These are phyloP conservation scores for Pythium biforme DNA, from an alignment of 352 stramenopile genomes.

Conservation along the genomic window DNA sequence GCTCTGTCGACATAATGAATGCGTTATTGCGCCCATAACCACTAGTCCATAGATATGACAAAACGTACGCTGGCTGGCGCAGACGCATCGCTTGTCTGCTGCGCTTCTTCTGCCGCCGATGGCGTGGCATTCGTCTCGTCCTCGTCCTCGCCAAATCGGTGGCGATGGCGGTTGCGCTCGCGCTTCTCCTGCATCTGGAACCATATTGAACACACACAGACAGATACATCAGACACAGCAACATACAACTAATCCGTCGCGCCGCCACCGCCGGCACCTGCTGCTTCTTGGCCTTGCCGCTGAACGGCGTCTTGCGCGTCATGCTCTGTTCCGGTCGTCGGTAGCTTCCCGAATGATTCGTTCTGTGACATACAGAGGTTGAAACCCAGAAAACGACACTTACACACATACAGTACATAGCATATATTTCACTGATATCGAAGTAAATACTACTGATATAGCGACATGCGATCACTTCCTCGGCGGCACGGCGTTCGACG, in stretches of 20 bases:
- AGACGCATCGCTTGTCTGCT: not conserved
- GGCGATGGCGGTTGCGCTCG: slow-evolving; percentile 50
- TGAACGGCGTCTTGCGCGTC: slow-evolving; percentile 79
- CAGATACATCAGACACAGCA: not conserved
- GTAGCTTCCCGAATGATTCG: too few relatives aligned
- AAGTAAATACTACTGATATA: slow-evolving; percentile 17
- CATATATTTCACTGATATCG: not conserved
- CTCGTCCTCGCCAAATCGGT: slow-evolving; percentile 16
- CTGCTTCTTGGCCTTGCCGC: slow-evolving; percentile 87
- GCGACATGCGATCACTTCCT: slow-evolving; percentile 24
- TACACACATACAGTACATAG: slow-evolving; percentile 4
- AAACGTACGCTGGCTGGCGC: not conserved
- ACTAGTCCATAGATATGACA: not conserved
- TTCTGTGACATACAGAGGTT: not conserved
- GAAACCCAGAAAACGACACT: not conserved
- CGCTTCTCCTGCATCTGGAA: slow-evolving; percentile 71
- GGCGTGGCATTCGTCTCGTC: slow-evolving; percentile 29
- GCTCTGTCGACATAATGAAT: slow-evolving; percentile 18
- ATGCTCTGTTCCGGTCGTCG: slow-evolving; percentile 10
- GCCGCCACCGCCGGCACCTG: slow-evolving; percentile 36
- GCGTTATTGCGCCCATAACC: not conserved
- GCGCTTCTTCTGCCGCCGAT: slow-evolving; percentile 1
- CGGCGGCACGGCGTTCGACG: slow-evolving; percentile 19
- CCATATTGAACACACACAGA: not conserved
- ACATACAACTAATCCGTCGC: too few relatives aligned